Percentiles rank a stretch among this genome's conserved stretches.
Conservation (phyloP, 345 rosid species). For the Ricinus communis region DNA sequence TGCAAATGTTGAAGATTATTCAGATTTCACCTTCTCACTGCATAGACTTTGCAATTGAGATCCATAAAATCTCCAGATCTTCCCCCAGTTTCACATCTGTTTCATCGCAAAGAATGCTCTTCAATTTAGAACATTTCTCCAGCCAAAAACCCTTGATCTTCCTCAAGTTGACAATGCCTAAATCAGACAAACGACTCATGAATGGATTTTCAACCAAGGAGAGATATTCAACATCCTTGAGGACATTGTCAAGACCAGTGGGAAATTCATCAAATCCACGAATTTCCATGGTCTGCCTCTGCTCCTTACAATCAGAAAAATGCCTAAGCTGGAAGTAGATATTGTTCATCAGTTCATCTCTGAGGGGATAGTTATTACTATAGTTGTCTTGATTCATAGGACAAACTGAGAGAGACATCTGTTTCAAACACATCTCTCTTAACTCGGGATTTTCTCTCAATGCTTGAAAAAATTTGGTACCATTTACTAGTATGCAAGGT, state of each 20-base stretch:
- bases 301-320: slow-evolving; percentile 1
- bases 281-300: slow-evolving; percentile 31
- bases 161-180: slow-evolving; percentile 20
- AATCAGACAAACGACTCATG: slow-evolving; percentile 30
- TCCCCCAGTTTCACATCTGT: slow-evolving; percentile 23
- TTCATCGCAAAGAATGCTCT: slow-evolving; percentile 24
- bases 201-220: slow-evolving; percentile 30
- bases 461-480: slow-evolving; percentile 12
- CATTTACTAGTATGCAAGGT: slow-evolving; percentile 10
- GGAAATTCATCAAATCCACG: slow-evolving; percentile 27
- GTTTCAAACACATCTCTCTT: slow-evolving; percentile 7
- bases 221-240: slow-evolving; percentile 26
- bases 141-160: slow-evolving; percentile 39
- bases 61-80: slow-evolving; percentile 39
- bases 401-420: slow-evolving; percentile 5
- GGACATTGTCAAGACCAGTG: slow-evolving; percentile 11
- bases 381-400: neutral
- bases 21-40: slow-evolving; percentile 15
- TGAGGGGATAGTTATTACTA: neutral
- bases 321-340: slow-evolving; percentile 16
- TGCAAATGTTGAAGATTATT: slow-evolving; percentile 38
- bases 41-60: slow-evolving; percentile 30
- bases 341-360: slow-evolving; percentile 1
- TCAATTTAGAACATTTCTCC: slow-evolving; percentile 34
- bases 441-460: slow-evolving; percentile 9